Conservation (phyloP, 2,329 filamentous ascomycete species). For the Raffaelea arxii region DNA sequence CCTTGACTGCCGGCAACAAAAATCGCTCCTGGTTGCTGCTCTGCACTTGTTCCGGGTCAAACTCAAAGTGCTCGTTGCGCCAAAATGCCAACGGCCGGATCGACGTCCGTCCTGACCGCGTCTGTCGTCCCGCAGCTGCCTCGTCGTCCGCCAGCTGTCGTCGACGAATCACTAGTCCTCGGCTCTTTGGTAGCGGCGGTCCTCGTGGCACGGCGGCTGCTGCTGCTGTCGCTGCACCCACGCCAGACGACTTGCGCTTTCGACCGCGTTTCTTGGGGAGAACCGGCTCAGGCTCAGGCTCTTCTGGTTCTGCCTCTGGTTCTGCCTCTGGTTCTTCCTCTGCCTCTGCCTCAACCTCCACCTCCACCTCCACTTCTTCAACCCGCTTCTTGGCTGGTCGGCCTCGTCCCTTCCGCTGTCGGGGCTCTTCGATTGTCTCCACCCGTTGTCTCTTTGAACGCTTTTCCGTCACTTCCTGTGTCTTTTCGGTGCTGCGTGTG, state of each 20-base stretch:
- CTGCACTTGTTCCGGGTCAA: conserved; percentile 47
- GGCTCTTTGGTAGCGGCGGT: conserved; percentile 44
- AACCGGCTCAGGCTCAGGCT: too few relatives aligned
- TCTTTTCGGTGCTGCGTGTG: too few relatives aligned
- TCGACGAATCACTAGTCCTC: conserved; percentile 43
- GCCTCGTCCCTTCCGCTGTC: not conserved
- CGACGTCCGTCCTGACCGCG: conserved; percentile 69
- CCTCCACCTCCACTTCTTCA: not conserved
- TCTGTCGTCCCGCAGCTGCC: conserved; percentile 43
- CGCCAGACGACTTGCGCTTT: conserved; percentile 29
- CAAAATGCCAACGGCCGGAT: conserved; percentile 75
- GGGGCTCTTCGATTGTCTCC: not conserved
- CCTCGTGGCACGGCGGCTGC: conserved; percentile 38
- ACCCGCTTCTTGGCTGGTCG: too few relatives aligned
- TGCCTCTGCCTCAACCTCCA: conserved; percentile 1
- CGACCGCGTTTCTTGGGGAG: conserved; percentile 21
- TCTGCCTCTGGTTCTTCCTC: conserved; percentile 17
- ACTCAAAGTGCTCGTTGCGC: conserved; percentile 73
- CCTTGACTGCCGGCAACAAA: conserved; percentile 61
- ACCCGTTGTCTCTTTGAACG: conserved; percentile 10
- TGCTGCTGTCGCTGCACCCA: conserved; percentile 34
- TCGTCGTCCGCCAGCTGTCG: conserved; percentile 29
- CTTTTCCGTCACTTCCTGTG: conserved; percentile 16
- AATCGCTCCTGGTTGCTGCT: conserved; percentile 29
- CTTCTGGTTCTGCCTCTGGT: not conserved